Base-by-base conservation (phyloP, 768 basidiomycete species). In the Cystobasidium onofrii region DNA sequence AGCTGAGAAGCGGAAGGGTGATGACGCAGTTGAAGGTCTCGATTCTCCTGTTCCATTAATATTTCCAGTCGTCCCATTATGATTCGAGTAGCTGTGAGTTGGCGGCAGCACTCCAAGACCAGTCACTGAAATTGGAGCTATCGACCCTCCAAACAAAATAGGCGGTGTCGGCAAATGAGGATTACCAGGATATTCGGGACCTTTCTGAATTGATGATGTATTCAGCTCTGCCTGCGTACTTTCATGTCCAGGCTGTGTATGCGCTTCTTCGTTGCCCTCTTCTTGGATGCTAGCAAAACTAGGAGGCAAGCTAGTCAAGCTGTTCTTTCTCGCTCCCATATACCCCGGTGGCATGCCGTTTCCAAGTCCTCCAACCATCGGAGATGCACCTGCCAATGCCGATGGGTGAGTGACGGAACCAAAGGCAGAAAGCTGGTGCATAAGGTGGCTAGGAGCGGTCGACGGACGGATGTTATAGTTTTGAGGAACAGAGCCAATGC, bases 231-330 rank as follows among this genome's bases (percentile, higher is more conserved):
- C 43, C 4, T 27, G 9, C 33, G 4, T 41, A 34, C 15, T 34
- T 31, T 34, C 33, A 17, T 13, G 39, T 6, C 63, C 31, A 18
- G 63, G 34, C 29, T 43, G 7, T 27, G 63, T 7, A 41, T 50
- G 46, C 20, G 46, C 15, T 46, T 39, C 63, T 36, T 64, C 63
- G 41, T 43, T 64, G 31, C 36, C 63, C 27, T 71, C 69, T 52
- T 71, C 69, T 60, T 71, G 52, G 9, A 71, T 71, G 23, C 36
- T 39, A n/a, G 52, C 54, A 34, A 71, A 71, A 13, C 54, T 3
- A 34, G 69, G 69, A 46, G 69, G 55, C 2, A 71, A 39, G 34
- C 54, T 57, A 18, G 69, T 71, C 33, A 71, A 23, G 41, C 69
- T 71, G 50, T 36, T 29, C 69, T 46, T 71, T 36, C 54, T 12